A percentile compares a stretch with the other conserved stretches of the same genome.
Evolutionary conservation across 441 rosid genomes (phyloP).

Genomic region (Theobroma grandiflorum): DNA sequence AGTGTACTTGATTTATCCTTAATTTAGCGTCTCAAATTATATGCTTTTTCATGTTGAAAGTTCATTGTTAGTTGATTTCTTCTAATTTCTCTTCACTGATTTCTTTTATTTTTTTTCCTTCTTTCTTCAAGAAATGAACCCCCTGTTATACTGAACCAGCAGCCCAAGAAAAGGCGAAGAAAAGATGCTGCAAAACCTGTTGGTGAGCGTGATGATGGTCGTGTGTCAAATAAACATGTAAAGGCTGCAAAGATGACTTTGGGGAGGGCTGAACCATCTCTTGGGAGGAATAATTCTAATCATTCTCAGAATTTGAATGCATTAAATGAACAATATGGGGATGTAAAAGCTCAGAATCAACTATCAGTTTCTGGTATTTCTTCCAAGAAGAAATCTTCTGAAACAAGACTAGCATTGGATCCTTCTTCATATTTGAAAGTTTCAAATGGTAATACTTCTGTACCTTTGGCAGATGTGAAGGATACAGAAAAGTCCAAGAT

Average conservation of each 20-base stretch:
- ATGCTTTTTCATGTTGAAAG: slow-evolving; percentile 5
- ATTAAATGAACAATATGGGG: slow-evolving; percentile 42
- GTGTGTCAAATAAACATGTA: slow-evolving; percentile 56
- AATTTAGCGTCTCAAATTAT: slow-evolving; percentile 1
- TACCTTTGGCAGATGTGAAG: slow-evolving; percentile 47
- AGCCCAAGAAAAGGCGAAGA: slow-evolving; percentile 87
- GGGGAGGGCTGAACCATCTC: slow-evolving; percentile 47
- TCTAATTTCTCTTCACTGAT: slow-evolving; percentile 30
- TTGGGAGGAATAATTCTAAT: slow-evolving; percentile 44
- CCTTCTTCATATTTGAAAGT: slow-evolving; percentile 48
- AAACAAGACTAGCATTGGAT: slow-evolving; percentile 52
- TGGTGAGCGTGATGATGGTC: slow-evolving; percentile 61
- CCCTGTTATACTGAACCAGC: slow-evolving; percentile 58
- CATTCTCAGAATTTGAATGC: slow-evolving; percentile 46
- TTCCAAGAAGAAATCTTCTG: slow-evolving; percentile 67
- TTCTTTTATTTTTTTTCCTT: slow-evolving; percentile 35
- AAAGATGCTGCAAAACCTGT: slow-evolving; percentile 62
- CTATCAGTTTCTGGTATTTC: slow-evolving; percentile 50
- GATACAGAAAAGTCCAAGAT: slow-evolving; percentile 59
- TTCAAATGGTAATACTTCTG: slow-evolving; percentile 55
- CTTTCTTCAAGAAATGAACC: slow-evolving; percentile 55
- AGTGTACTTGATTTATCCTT: neutral
- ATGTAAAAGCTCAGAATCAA: slow-evolving; percentile 55
- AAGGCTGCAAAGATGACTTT: slow-evolving; percentile 53
- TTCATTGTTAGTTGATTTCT: neutral